phyloP scores from a whole-genome alignment of 371 early-diverging fungal species.

The Blakeslea trispora region DNA sequence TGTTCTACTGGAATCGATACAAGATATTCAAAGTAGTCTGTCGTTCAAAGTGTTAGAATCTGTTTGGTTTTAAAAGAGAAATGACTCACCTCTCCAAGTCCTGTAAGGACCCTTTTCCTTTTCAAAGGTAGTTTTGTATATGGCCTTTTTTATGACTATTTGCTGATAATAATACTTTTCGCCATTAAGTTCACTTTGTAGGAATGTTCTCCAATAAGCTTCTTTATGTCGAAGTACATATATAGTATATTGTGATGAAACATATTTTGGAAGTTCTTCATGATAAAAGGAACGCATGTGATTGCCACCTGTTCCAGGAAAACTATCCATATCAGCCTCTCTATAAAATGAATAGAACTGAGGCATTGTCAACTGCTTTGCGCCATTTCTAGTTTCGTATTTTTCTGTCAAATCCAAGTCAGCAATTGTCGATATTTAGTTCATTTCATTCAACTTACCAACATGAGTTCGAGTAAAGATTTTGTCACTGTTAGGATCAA shows the following conservation, averaged over 20 bases:
- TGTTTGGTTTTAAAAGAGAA: too few relatives aligned
- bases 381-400: background rate
- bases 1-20: too few relatives aligned
- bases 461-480: too few relatives aligned
- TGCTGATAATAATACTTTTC: background rate
- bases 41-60: too few relatives aligned
- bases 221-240: background rate
- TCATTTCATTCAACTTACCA: too few relatives aligned
- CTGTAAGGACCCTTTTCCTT: too few relatives aligned
- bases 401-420: background rate
- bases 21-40: too few relatives aligned
- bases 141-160: background rate
- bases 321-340: too few relatives aligned
- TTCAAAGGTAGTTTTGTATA: too few relatives aligned
- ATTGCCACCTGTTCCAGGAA: background rate
- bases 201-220: background rate
- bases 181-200: background rate
- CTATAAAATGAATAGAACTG: background rate
- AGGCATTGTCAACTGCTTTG: background rate
- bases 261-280: background rate
- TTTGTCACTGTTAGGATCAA: too few relatives aligned
- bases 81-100: too few relatives aligned
- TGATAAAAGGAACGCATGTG: background rate
- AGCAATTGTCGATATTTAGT: background rate
- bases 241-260: background rate